Base-by-base conservation (phyloP, 1,284 basidiomycete genomes). In the Cryptococcus jaspeensis region DNA sequence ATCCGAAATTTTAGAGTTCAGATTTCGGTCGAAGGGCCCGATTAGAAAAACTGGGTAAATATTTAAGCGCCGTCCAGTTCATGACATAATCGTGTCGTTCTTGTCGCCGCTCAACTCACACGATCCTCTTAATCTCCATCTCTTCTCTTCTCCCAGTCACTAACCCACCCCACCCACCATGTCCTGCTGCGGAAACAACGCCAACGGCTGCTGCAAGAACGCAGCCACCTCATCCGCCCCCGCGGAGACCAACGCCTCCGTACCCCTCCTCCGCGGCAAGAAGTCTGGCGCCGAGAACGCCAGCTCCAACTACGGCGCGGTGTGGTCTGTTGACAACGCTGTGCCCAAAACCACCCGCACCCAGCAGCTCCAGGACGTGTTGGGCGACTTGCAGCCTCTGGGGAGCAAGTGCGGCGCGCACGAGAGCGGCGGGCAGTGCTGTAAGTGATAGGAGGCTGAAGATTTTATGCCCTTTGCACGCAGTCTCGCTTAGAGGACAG, bases 361-460 rank as follows among this genome's bases (percentile, higher is more conserved):
- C 37, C 62, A 69, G 41, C 63, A 67, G 51, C 56, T 76, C 36
- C 56, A 69, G 42, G 59, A 60, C 38, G 61, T 76, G 3, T 53
- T 76, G 20, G 62, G 62, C 4, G 61, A 68, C 54, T 59, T 64
- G 16, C 65, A 72, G 53, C 72, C 74, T 2, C 61, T 76, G n/a
- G 61, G 52, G 25, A 65, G 66, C 56, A 76, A 76, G 61, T 76
- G 74, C 52, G 72, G 66, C 16, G 71, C 68, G 38, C 61, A 63
- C 40, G 59, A 63, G 28, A 62, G 57, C 11, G 70, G 64, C n/a
- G 69, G 70, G 16, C 68, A 70, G 42, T 71, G 69, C 58, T 71
- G 69, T 71, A 51, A 67, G 69, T 70, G n/a, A n/a, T n/a, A n/a
- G n/a, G n/a, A n/a, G n/a, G n/a, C n/a, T n/a, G n/a, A n/a, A n/a